Base-by-base conservation (phyloP, 495 filamentous ascomycete species). In the Aspergillus hancockii region DNA sequence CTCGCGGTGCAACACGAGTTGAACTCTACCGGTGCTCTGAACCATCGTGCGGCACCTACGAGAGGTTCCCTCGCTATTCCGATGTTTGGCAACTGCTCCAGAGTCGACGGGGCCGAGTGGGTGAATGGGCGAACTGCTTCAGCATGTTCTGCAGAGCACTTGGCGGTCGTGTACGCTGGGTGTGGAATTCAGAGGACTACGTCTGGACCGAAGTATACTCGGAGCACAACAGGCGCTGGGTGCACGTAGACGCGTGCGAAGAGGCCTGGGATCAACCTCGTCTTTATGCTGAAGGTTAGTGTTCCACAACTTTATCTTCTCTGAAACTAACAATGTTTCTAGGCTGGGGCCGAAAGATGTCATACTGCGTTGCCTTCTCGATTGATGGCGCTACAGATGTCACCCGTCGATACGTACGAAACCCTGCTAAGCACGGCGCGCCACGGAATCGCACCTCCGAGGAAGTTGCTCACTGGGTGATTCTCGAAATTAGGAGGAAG, bases 91-190 rank as follows among this genome's bases (percentile, higher is more conserved):
- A 91, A 53, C 75, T 98, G 55, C 75, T 98, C 49, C 88, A 96
- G 71, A 92, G 90, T 47, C 78, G 90, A 57, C 84, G 88, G 60
- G 94, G 94, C 25, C 85, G 94, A 58, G 88, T 84, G 55, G 95
- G 94, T 51, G 94, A 99, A 77, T 99, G 95, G 93, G 93, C 90
- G 54, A 97, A 97, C 73, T 97, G 93, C 77, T 99, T 99, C 76
- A 92, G 89, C 72, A 99, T 99, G 94, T 82, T 99, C 21, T 98
- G 94, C 75, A 85, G 94, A 45, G 94, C 94, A 8, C 84, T 98
- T 30, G 93, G 93, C 32, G 88, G 86, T 36, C 84, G 95, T 46
- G 94, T 97, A 18, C 85, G 94, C 62, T 98, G 95, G 95, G 91
- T 98, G 28, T 98, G 95, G 95, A 97, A 97, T 62, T 86, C 88